Evolutionary conservation across 2,329 filamentous ascomycete species (phyloP), one percentile per base, ranked within the genome.

Genomic region (Aspergillus sp.): DNA sequence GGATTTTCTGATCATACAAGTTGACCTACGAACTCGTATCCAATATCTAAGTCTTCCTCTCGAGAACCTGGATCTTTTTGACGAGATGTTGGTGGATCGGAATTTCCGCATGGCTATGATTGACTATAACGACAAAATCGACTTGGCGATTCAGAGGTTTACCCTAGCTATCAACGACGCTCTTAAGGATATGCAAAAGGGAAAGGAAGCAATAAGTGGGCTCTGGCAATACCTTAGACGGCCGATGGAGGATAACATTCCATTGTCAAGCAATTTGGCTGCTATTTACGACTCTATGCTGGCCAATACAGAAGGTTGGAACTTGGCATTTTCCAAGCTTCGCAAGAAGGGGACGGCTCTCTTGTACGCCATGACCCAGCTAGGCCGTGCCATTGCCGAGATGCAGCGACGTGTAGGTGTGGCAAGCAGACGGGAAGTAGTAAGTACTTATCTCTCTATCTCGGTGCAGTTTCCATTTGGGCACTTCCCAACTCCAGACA

Each of bases 221-320:
- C 90, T 98, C 56, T 88, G 88, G 59, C 82, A 85, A 59, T 97
- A 96, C 75, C 81, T 98, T 53, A 82, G 84, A 6, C 81, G 86
- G 38, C 85, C 96, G 63, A 84, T 86, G 50, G 81, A 87, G 43
- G 83, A 85, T 4, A 82, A 84, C 66, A 87, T 86, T 75, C 84
- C 87, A 59, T 78, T 83, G 55, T 80, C 84, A 17, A 76, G 80
- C 28, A 87, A 89, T 52, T 85, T 91, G 23, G 83, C 85, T 41
- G 88, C 91, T 51, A 92, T 97, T 22, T 95, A 91, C 69, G 86
- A 89, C 46, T 92, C 93, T 43, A 98, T 98, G 93, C 90, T 91
- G 71, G 91, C 92, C 38, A 98, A 98, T 69, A 89, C 93, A 8
- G 91, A 96, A 66, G 93, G 93, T 48, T 98, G 94, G 94, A 87